Percentiles rank a stretch among this genome's conserved stretches.
These are phyloP conservation scores for Salix arbutifolia DNA, from an alignment of 345 rosid species.

Conservation along the genomic window DNA sequence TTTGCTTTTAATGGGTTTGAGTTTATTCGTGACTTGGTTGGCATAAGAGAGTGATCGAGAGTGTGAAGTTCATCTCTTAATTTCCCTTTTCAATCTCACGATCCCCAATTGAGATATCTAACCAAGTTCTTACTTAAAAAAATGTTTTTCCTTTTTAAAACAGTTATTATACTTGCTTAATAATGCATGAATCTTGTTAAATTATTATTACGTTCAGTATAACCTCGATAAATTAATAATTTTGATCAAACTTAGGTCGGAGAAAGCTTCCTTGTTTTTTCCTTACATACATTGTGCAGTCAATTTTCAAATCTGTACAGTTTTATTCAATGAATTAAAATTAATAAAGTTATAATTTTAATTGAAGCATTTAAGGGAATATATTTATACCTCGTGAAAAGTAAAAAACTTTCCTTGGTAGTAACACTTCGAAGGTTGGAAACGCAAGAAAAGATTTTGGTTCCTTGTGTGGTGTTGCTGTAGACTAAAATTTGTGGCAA, in stretches of 20 bases:
- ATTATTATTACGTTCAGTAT: too few species aligned
- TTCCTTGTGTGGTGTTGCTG: background rate
- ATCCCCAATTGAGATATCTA: background rate
- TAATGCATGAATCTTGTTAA: too few species aligned
- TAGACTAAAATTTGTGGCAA: background rate
- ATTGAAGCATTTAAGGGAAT: background rate
- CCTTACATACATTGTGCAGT: background rate
- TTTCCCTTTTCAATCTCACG: background rate
- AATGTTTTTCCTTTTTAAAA: background rate
- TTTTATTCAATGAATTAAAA: background rate
- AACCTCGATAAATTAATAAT: too few species aligned
- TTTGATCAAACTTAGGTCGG: too few species aligned
- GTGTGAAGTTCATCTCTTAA: slow-evolving; percentile 10
- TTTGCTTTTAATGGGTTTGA: slow-evolving; percentile 25
- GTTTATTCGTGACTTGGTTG: slow-evolving; percentile 24
- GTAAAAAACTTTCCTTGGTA: slow-evolving; percentile 28
- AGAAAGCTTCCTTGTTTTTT: too few species aligned
- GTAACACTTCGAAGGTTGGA: slow-evolving; percentile 25
- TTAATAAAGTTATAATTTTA: background rate
- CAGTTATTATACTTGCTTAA: too few species aligned
- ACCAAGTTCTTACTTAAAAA: slow-evolving; percentile 11
- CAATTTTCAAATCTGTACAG: background rate
- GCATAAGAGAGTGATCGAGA: slow-evolving; percentile 9
- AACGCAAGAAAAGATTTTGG: slow-evolving; percentile 14
- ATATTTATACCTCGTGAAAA: slow-evolving; percentile 22